Base-by-base conservation (phyloP, 345 rosid species). In the Aquilaria sinensis region DNA sequence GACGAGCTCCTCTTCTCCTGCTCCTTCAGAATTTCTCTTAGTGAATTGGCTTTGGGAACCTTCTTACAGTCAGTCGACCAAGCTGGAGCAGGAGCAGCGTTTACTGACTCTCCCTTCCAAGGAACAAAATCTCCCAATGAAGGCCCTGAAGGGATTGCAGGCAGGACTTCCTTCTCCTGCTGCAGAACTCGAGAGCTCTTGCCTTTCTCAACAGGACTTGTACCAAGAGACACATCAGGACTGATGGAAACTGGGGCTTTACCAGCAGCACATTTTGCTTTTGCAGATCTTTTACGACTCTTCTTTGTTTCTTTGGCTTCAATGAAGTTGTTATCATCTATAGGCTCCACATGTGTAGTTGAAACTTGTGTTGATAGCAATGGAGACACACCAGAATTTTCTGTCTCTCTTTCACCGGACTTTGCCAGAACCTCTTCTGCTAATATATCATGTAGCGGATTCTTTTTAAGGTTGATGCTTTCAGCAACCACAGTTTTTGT, bases 71-170 rank as follows among this genome's bases (percentile, higher is more conserved):
- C 97, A 31, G 81, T 69, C 54, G 96, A 90, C 99, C 97, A 94
- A 52, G 96, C 99, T 43, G 85, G 89, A 55, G 88, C 81, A 37
- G 87, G 82, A 51, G 92, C 63, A 77, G 75, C 60, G 73, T 70
- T 79, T 8, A 66, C 69, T 49, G 84, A 48, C 63, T 84, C 99
- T 53, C 81, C 96, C 74, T 81, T 88, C 99, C 96, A 91, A 12
- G 82, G 72, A 65, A 94, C 97, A 81, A 90, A 94, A 80, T 94
- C 99, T 72, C 97, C 99, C 73, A 91, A 75, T 33, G 97, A 91
- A 63, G 93, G 97, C 13, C 99, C 97, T 8, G 92, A 82, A 7
- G 97, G 99, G 64, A 94, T 74, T 71, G 85, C 67, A 47, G 92
- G 91, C 75, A 87, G 74, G 10, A 80, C 78, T 64, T 86, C 97